phyloP scores from a whole-genome alignment of 305 asterid species.

The Rubia peregrina region DNA sequence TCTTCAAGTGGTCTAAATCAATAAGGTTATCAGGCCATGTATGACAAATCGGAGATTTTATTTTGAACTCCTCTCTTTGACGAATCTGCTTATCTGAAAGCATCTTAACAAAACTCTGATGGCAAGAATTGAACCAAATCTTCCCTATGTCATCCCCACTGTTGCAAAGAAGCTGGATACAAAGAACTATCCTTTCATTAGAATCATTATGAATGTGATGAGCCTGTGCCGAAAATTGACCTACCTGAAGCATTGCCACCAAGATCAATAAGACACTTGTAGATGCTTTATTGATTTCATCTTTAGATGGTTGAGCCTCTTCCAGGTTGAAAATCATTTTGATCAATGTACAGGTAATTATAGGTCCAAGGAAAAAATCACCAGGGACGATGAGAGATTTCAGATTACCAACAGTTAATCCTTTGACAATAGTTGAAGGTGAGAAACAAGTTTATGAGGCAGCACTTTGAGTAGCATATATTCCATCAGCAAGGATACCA shows the following conservation, averaged over 20 bases:
- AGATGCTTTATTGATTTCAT: conserved; percentile 71
- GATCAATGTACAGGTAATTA: conserved; percentile 71
- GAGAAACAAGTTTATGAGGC: conserved; percentile 54
- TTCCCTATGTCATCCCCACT: conserved; percentile 57
- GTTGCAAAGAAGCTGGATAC: conserved; percentile 61
- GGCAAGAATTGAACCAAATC: conserved; percentile 85
- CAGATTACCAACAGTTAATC: conserved; percentile 51
- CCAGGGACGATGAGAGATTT: conserved; percentile 91
- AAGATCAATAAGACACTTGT: conserved; percentile 50
- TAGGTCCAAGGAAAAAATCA: conserved; percentile 91
- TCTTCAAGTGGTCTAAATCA: too few species aligned
- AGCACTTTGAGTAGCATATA: conserved; percentile 96
- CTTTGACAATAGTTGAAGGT: conserved; percentile 71
- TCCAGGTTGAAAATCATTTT: conserved; percentile 74
- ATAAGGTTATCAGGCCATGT: too few species aligned
- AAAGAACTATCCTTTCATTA: conserved; percentile 70
- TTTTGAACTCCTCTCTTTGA: conserved; percentile 81
- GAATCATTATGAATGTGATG: conserved; percentile 92
- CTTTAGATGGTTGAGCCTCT: conserved; percentile 73
- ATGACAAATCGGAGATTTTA: conserved; percentile 47
- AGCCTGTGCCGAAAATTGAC: conserved; percentile 76
- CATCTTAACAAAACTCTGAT: conserved; percentile 83
- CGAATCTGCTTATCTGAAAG: conserved; percentile 82
- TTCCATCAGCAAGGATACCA: conserved; percentile 93
- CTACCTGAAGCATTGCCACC: conserved; percentile 80